Percentiles rank a stretch among this genome's conserved stretches.
These are phyloP conservation scores for Camellia japonica DNA, from an alignment of 148 eudicot species.

Conservation along the genomic window DNA sequence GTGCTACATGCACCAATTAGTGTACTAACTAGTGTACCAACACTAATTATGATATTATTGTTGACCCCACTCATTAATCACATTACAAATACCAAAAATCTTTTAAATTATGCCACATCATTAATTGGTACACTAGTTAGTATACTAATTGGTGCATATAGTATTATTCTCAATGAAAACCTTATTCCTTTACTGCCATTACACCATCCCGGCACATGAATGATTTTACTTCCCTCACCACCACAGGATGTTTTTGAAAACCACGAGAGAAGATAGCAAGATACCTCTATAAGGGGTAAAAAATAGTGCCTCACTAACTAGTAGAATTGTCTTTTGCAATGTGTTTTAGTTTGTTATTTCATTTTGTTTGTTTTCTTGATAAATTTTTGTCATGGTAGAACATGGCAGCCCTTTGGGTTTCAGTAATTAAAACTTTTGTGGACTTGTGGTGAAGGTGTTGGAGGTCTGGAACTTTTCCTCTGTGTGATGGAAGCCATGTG, in stretches of 20 bases:
- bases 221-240: not conserved
- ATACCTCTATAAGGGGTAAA: not conserved
- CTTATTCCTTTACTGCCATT: not conserved
- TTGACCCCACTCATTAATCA: too few species aligned
- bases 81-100: too few species aligned
- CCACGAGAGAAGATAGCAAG: not conserved
- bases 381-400: not conserved
- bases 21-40: too few species aligned
- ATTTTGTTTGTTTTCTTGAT: not conserved
- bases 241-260: not conserved
- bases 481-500: conserved; percentile 89
- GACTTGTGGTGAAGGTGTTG: conserved; percentile 62
- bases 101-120: too few species aligned
- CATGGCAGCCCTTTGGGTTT: not conserved
- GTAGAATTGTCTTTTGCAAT: not conserved
- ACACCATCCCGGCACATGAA: not conserved
- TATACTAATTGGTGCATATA: too few species aligned
- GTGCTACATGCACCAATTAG: too few species aligned
- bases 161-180: not conserved
- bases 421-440: not conserved
- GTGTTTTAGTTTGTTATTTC: not conserved
- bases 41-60: too few species aligned
- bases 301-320: not conserved
- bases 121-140: too few species aligned
- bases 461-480: conserved; percentile 82